A percentile compares a stretch with the other conserved stretches of the same genome.
Evolutionary conservation across 2,329 filamentous ascomycete genomes (phyloP).

Genomic region (Colletotrichum caudatum): DNA sequence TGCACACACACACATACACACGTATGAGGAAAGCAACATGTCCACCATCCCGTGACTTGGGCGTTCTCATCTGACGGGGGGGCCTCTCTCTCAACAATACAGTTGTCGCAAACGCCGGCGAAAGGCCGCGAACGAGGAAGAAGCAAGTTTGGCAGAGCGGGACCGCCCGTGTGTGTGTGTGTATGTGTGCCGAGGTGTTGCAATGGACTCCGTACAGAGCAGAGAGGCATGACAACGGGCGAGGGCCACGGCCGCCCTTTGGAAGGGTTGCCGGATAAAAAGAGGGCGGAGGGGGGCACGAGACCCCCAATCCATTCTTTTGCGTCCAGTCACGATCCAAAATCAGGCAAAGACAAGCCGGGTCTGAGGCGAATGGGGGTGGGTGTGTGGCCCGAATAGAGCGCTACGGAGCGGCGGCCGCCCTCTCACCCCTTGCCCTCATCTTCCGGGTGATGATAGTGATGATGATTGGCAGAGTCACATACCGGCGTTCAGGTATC

Average conservation of each 20-base stretch:
- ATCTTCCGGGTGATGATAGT: not conserved
- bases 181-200: not conserved
- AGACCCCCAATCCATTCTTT: not conserved
- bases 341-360: slow-evolving; percentile 25
- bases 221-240: not conserved
- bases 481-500: too few species aligned
- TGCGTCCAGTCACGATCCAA: slow-evolving; percentile 22
- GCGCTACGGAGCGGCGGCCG: not conserved
- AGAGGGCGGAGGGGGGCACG: not conserved
- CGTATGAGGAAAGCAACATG: not conserved
- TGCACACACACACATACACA: not conserved
- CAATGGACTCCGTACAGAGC: not conserved
- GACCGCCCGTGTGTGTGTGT: not conserved
- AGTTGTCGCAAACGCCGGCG: not conserved
- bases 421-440: not conserved
- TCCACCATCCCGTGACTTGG: too few species aligned
- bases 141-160: not conserved
- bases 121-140: not conserved
- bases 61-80: not conserved
- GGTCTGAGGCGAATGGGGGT: slow-evolving; percentile 12
- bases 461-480: not conserved
- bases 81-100: not conserved
- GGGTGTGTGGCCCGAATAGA: not conserved
- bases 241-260: not conserved
- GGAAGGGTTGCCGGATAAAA: not conserved